These are phyloP conservation scores for Alternaria sp. DNA, from an alignment of 2,329 filamentous ascomycete genomes.

Conservation along the genomic window DNA sequence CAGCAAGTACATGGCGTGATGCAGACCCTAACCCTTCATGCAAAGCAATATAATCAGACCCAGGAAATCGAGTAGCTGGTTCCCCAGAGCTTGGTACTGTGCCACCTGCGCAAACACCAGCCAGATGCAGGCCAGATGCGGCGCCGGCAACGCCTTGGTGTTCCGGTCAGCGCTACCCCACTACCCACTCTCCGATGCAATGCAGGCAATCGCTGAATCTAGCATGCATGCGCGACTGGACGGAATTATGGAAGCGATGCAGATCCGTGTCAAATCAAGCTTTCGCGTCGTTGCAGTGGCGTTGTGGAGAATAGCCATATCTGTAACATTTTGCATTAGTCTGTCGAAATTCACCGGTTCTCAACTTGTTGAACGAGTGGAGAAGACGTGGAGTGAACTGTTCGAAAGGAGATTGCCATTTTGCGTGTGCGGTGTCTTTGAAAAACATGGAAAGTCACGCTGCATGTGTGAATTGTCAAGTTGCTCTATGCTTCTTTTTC, in stretches of 20 bases:
- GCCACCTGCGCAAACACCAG: neutral
- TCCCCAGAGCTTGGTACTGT: neutral
- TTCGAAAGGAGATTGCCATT: neutral
- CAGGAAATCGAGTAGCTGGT: neutral
- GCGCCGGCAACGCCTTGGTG: conserved; percentile 1
- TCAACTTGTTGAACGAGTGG: neutral
- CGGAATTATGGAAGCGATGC: neutral
- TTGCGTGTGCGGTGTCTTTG: neutral
- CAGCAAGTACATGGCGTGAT: neutral
- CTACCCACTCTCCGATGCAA: conserved; percentile 6
- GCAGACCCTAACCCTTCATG: neutral
- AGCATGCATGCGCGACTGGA: neutral
- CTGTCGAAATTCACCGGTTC: neutral
- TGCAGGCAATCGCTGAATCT: neutral
- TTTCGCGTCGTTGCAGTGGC: neutral
- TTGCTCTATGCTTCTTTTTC: too few species aligned
- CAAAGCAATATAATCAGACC: neutral
- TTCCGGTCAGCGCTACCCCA: conserved; percentile 5
- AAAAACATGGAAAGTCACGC: neutral
- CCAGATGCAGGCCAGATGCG: neutral
- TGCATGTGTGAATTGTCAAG: neutral
- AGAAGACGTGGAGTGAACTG: neutral
- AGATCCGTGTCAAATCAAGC: conserved; percentile 10
- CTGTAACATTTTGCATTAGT: neutral
- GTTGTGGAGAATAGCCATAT: neutral